These are phyloP conservation scores for Candida mattraensis DNA, from an alignment of 805 yeast genomes.

Conservation along the genomic window DNA sequence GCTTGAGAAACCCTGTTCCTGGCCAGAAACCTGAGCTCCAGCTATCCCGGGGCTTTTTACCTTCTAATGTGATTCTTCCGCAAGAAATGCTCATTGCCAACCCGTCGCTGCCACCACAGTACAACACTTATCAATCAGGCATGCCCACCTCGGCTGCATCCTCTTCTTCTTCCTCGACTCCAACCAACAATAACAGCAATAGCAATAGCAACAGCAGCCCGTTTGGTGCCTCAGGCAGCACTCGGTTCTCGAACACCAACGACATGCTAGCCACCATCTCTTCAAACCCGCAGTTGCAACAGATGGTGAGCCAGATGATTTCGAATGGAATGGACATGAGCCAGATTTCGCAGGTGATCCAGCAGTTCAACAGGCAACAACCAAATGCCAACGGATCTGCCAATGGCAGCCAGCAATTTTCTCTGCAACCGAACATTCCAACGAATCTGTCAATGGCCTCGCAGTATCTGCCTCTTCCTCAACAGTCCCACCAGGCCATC, in stretches of 20 bases:
- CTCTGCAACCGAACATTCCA: conserved; percentile 35
- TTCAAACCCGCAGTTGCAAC: conserved; percentile 34
- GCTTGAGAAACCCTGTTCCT: conserved; percentile 41
- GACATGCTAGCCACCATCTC: conserved; percentile 28
- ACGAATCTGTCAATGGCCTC: conserved; percentile 54
- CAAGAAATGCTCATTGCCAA: conserved; percentile 39
- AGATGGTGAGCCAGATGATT: conserved; percentile 36
- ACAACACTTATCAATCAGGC: conserved; percentile 21
- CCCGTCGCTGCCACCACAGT: conserved; percentile 25
- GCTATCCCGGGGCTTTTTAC: conserved; percentile 47
- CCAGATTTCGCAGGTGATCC: conserved; percentile 32
- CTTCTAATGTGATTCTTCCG: conserved; percentile 59
- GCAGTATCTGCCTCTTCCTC: conserved; percentile 52
- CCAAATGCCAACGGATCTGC: conserved; percentile 14
- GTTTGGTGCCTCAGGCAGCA: conserved; percentile 13
- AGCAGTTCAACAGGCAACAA: conserved; percentile 28
- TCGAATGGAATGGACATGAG: conserved; percentile 37
- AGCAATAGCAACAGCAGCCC: conserved; percentile 7
- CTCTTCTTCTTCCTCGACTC: conserved; percentile 18
- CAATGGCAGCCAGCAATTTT: conserved; percentile 12
- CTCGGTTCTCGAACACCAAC: conserved; percentile 19
- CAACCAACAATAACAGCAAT: conserved; percentile 11
- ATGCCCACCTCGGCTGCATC: conserved; percentile 16
- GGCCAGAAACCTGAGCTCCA: conserved; percentile 43
- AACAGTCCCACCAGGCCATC: conserved; percentile 31